Evolutionary conservation across 371 early-diverging fungal species (phyloP).

Genomic region (Rhizopus delemar): DNA sequence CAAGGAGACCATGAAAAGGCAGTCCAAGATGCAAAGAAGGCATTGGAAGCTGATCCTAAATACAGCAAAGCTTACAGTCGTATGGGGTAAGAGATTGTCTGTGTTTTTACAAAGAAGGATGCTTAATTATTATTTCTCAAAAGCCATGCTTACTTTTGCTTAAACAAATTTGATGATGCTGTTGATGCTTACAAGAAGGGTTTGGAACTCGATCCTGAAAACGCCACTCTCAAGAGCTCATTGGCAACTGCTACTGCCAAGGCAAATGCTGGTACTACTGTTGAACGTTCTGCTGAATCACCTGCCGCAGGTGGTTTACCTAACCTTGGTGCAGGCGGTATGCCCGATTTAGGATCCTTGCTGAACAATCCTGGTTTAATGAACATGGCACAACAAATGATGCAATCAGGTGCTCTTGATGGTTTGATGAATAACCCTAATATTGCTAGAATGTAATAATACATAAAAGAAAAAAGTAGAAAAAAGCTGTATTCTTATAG

Average conservation of each 20-base stretch:
- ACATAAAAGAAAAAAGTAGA: neutral
- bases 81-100: constrained; percentile 65
- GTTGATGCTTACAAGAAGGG: constrained; percentile 90
- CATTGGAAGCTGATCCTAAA: constrained; percentile 82
- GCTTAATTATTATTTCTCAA: neutral
- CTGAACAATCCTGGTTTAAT: constrained; percentile 91
- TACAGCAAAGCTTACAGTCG: constrained; percentile 94
- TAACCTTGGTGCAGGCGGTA: constrained; percentile 58
- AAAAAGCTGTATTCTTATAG: neutral
- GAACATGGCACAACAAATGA: constrained; percentile 94
- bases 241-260: constrained; percentile 65
- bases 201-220: constrained; percentile 87
- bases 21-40: constrained; percentile 81
- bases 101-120: neutral
- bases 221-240: constrained; percentile 68
- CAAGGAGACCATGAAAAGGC: constrained; percentile 84
- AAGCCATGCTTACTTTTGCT: constrained; percentile 88
- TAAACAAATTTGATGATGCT: constrained; percentile 81
- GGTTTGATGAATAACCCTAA: constrained; percentile 89
- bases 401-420: constrained; percentile 86
- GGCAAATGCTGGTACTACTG: constrained; percentile 20
- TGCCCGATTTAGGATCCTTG: constrained; percentile 64
- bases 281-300: constrained; percentile 38
- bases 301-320: constrained; percentile 33
- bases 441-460: constrained; percentile 72